These are phyloP conservation scores for Chrysanthemum makinoi DNA, from an alignment of 129 eudicot species.

Conservation along the genomic window DNA sequence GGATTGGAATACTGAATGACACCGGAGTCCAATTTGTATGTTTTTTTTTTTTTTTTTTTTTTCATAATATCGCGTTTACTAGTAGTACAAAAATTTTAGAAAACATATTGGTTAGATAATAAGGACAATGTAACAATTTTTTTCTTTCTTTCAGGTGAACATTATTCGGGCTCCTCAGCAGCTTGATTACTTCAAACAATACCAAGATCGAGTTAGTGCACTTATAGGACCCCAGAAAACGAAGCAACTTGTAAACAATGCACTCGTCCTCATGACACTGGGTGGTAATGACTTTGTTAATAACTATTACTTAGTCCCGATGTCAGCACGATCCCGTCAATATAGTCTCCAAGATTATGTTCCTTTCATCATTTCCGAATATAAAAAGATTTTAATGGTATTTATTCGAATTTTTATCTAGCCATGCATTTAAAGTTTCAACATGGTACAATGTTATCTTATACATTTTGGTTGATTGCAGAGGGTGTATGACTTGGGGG, in stretches of 20 bases:
- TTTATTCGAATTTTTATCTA: not conserved
- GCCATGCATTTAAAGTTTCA: not conserved
- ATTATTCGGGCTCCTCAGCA: constrained; percentile 49
- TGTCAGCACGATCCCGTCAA: constrained; percentile 58
- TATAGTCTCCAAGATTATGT: constrained; percentile 47
- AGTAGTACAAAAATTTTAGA: not conserved
- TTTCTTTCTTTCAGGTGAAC: constrained; percentile 38
- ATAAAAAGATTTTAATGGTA: constrained; percentile 70
- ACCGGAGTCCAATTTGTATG: constrained; percentile 72
- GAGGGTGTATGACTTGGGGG: constrained; percentile 73
- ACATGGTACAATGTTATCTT: constrained; percentile 7
- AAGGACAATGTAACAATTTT: not conserved
- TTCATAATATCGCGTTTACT: not conserved
- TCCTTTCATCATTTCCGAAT: constrained; percentile 54
- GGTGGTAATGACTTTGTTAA: constrained; percentile 91
- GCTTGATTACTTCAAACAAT: constrained; percentile 49
- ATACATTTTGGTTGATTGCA: constrained; percentile 30
- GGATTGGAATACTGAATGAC: constrained; percentile 68
- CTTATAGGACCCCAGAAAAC: constrained; percentile 43
- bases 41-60: not conserved
- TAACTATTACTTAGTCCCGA: constrained; percentile 63
- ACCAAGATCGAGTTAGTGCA: constrained; percentile 47
- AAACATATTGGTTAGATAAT: not conserved
- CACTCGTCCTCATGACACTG: constrained; percentile 49
- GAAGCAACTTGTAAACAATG: constrained; percentile 36